Base-by-base conservation (phyloP, 345 rosid species). In the Linum tenue region DNA sequence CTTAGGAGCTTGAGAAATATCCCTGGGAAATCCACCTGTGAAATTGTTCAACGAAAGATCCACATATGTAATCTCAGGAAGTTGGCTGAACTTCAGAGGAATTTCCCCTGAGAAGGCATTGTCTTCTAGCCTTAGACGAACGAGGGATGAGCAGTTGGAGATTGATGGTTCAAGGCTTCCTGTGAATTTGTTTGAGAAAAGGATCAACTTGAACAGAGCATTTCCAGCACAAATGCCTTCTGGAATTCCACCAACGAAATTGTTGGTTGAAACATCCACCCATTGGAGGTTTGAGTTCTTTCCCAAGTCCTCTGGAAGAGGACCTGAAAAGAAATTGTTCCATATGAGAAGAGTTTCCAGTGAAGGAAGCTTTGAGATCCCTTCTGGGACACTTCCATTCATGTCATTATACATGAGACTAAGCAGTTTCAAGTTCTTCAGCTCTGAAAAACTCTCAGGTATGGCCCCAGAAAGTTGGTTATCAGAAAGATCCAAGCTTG, bases 261-360 rank as follows among this genome's bases (percentile, higher is more conserved):
- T 84, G 81, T 90, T 92, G 37, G 90, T 86, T 1, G 98, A 92
- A 72, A 86, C 92, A 71, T 92, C 98, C 11, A 90, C 76, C 94
- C 94, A 92, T 72, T 84, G 77, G 4, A 90, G 96, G 72, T 84
- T 88, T 64, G 86, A 82, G 77, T 84, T 81, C 75, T 38, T 81
- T 39, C 98, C 98, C 75, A 92, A 80, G 72, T 82, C 77, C 60
- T 63, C 61, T 9, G 97, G 98, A 74, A 92, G 97, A 63, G 89
- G 70, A 0, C 98, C 98, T 36, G 86, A 70, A 73, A 90, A 90
- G 80, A 76, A 72, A 66, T 90, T 90, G 82, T 83, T 88, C 98
- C 98, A 92, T 66, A 92, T 73, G 37, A 90, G 85, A 42, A 92
- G 80, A 61, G 87, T 86, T 56, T 88, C 98, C 57, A 90, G 74